These are phyloP conservation scores for Saccharomycopsis guyanensis DNA, from an alignment of 805 yeast species.

Conservation along the genomic window DNA sequence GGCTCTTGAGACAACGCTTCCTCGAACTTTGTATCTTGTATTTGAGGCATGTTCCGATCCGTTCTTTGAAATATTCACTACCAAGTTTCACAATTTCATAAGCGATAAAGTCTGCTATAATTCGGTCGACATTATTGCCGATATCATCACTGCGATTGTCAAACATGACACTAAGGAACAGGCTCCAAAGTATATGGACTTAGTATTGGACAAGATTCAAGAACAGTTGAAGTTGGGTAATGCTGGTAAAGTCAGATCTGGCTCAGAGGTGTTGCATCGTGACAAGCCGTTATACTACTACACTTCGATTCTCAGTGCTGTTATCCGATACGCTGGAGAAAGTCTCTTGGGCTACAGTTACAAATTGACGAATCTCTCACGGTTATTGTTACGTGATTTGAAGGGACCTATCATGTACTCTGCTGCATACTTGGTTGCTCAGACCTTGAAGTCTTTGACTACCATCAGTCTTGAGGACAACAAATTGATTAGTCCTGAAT, in stretches of 20 bases:
- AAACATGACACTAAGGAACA: constrained; percentile 49
- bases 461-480: constrained; percentile 51
- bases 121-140: constrained; percentile 60
- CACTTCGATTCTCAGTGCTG: constrained; percentile 59
- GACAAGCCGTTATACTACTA: constrained; percentile 74
- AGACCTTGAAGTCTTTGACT: constrained; percentile 55
- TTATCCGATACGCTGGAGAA: constrained; percentile 59
- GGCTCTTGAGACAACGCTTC: constrained; percentile 30
- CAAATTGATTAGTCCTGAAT: constrained; percentile 30
- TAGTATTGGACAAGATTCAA: constrained; percentile 45
- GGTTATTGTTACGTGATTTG: constrained; percentile 39
- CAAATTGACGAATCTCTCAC: constrained; percentile 41
- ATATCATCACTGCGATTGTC: constrained; percentile 64
- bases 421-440: constrained; percentile 58
- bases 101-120: constrained; percentile 48
- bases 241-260: constrained; percentile 69
- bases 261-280: constrained; percentile 60
- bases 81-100: constrained; percentile 46
- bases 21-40: constrained; percentile 39
- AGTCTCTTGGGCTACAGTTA: constrained; percentile 36
- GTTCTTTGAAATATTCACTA: constrained; percentile 35
- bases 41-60: constrained; percentile 56
- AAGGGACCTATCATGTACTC: constrained; percentile 59
- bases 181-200: constrained; percentile 36
- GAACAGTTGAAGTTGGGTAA: constrained; percentile 68